Conservation (phyloP, 2,329 filamentous ascomycete species). For the Fusarium continuum region DNA sequence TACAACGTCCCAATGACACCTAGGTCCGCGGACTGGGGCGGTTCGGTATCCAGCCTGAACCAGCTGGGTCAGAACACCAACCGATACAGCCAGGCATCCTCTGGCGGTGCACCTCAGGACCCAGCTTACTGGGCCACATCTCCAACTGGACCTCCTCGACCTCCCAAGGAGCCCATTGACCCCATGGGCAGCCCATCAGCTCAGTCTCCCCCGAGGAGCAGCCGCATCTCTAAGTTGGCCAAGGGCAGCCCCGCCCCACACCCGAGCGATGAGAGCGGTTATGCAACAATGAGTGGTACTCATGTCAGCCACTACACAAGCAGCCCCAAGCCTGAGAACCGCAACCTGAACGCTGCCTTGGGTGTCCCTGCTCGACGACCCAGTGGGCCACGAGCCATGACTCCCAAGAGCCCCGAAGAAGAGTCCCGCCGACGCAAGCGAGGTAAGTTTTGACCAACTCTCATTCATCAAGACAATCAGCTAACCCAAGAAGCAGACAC, state of each 20-base stretch:
- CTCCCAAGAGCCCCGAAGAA: conserved; percentile 62
- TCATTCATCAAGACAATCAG: not conserved
- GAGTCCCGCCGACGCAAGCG: conserved; percentile 63
- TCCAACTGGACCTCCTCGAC: conserved; percentile 60
- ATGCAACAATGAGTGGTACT: conserved; percentile 58
- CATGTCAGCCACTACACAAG: conserved; percentile 61
- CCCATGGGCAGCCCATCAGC: conserved; percentile 51
- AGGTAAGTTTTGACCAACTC: conserved; percentile 53
- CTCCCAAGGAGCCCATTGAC: conserved; percentile 70
- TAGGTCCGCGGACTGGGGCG: conserved; percentile 68
- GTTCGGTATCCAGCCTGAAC: conserved; percentile 67
- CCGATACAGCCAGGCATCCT: conserved; percentile 59
- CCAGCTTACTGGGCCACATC: conserved; percentile 59
- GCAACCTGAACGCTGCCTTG: conserved; percentile 63
- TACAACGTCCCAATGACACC: conserved; percentile 71
- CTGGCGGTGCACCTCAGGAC: conserved; percentile 44
- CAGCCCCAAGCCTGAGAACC: conserved; percentile 66
- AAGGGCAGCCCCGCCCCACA: conserved; percentile 66
- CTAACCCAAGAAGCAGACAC: conserved; percentile 46
- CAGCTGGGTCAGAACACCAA: conserved; percentile 59
- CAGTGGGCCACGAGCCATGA: conserved; percentile 69
- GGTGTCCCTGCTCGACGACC: conserved; percentile 63
- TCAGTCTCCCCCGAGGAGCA: conserved; percentile 58
- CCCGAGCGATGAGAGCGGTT: conserved; percentile 64
- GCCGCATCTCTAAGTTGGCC: conserved; percentile 60